Evolutionary conservation across 352 stramenopile genomes (phyloP), one percentile per base, ranked within the genome.

Genomic region (Thalassiosira livingstoniorum): DNA sequence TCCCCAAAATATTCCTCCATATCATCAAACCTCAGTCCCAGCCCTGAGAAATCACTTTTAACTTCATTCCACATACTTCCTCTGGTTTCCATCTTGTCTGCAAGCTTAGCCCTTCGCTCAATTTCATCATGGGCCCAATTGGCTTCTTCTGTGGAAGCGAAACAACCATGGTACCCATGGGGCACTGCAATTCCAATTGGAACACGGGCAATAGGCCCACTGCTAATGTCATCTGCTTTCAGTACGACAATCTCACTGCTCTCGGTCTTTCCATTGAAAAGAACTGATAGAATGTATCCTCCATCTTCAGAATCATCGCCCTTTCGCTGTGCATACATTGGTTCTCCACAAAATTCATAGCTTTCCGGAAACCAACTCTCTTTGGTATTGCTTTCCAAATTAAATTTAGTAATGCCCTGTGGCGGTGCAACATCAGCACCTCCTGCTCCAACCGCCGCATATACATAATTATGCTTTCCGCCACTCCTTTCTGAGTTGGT

Each of bases 31-130:
- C 90, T 83, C 73, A 94, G 78, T 45, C 90, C 90, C 21, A 94
- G 73, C 69, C 90, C 90, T 31, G 83, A 92, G 76, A 94, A 94
- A 78, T 94, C 90, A 77, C 84, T 92, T 77, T 93, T 93, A 7
- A 94, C 87, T 74, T 94, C 90, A 67, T 94, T 94, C 86, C 88
- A 94, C 75, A 86, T 84, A 35, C 92, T 92, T 32, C 90, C 90
- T 53, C 82, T 47, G n/a, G 75, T 84, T 82, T 94, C 90, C 78
- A 94, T 90, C 63, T 94, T 94, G 70, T 93, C 86, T 21, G 84
- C 77, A 13, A 94, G 64, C 57, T 92, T 94, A 0, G 88, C 84
- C 72, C 87, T 88, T 75, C 88, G 67, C 80, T 90, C 65, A 74
- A 94, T 92, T 66, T 92, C 84, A 53, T 94, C 90, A 51, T 72